Evolutionary conservation across 1,284 basidiomycete species (phyloP).

Genomic region (Athelia psychrophila): DNA sequence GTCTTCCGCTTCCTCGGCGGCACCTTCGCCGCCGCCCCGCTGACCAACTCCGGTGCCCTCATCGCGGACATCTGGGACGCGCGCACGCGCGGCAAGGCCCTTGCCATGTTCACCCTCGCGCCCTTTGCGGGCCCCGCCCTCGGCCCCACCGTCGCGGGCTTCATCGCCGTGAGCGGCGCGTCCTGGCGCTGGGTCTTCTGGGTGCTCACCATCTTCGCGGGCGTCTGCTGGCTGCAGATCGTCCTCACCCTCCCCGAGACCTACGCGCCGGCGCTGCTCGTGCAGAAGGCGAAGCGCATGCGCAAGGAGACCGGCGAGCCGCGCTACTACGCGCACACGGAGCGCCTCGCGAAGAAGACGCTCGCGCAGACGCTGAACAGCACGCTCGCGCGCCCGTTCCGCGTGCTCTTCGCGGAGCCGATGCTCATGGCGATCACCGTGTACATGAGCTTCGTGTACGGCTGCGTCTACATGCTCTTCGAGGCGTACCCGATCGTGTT

Average conservation of each 20-base stretch:
- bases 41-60: slow-evolving; percentile 49
- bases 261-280: slow-evolving; percentile 51
- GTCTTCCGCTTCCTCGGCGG: slow-evolving; percentile 71
- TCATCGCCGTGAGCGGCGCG: slow-evolving; percentile 41
- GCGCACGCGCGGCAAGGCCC: slow-evolving; percentile 63
- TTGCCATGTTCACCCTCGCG: slow-evolving; percentile 60
- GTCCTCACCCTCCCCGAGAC: slow-evolving; percentile 79
- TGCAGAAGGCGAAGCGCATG: slow-evolving; percentile 36
- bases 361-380: slow-evolving; percentile 41
- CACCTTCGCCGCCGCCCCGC: slow-evolving; percentile 47
- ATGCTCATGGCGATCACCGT: slow-evolving; percentile 72
- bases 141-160: slow-evolving; percentile 67
- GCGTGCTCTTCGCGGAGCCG: slow-evolving; percentile 71
- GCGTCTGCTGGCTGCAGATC: slow-evolving; percentile 45
- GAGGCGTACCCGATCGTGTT: slow-evolving; percentile 63
- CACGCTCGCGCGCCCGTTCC: slow-evolving; percentile 61
- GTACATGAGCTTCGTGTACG: slow-evolving; percentile 66
- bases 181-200: slow-evolving; percentile 80
- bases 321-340: slow-evolving; percentile 55
- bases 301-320: slow-evolving; percentile 61
- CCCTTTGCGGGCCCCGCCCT: slow-evolving; percentile 35
- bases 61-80: slow-evolving; percentile 71
- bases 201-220: slow-evolving; percentile 65
- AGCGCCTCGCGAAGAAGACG: slow-evolving; percentile 34
- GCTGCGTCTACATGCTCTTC: slow-evolving; percentile 59